Conservation (phyloP, 2,329 filamentous ascomycete species). For the Penicillium sp. region DNA sequence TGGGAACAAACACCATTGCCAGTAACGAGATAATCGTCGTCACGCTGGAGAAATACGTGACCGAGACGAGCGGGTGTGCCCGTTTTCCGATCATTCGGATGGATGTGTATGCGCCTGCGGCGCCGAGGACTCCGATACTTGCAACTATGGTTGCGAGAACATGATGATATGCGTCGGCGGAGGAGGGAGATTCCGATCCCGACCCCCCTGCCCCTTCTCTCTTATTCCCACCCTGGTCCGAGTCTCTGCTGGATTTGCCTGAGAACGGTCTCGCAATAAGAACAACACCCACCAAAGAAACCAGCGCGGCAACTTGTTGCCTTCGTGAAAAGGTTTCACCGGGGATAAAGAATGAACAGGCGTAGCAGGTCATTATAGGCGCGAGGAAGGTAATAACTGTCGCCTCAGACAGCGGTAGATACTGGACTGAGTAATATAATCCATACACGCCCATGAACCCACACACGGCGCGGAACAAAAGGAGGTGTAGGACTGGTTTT, state of each 20-base stretch:
- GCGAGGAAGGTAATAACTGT: slow-evolving; percentile 88
- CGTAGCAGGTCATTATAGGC: slow-evolving; percentile 77
- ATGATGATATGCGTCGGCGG: slow-evolving; percentile 64
- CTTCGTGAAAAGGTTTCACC: slow-evolving; percentile 77
- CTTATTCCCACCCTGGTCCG: too few species aligned
- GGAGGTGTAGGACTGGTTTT: slow-evolving; percentile 67
- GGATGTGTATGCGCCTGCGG: slow-evolving; percentile 73
- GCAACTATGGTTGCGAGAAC: slow-evolving; percentile 72
- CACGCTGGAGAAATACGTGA: slow-evolving; percentile 79
- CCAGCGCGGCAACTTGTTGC: slow-evolving; percentile 74
- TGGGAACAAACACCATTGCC: slow-evolving; percentile 61
- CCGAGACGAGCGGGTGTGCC: slow-evolving; percentile 79
- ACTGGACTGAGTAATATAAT: slow-evolving; percentile 74
- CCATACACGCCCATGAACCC: slow-evolving; percentile 82
- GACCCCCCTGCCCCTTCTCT: slow-evolving; percentile 12
- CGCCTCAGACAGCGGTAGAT: slow-evolving; percentile 82
- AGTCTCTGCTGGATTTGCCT: too few species aligned
- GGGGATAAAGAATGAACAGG: slow-evolving; percentile 72
- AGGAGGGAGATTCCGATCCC: slow-evolving; percentile 32
- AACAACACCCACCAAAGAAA: slow-evolving; percentile 79
- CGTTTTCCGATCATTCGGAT: slow-evolving; percentile 80
- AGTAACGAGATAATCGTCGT: slow-evolving; percentile 69
- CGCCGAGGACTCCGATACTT: slow-evolving; percentile 76
- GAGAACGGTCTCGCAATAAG: slow-evolving; percentile 74
- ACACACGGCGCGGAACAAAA: slow-evolving; percentile 69